phyloP scores from a whole-genome alignment of 495 filamentous ascomycete genomes.

The Xylaria sp. region DNA sequence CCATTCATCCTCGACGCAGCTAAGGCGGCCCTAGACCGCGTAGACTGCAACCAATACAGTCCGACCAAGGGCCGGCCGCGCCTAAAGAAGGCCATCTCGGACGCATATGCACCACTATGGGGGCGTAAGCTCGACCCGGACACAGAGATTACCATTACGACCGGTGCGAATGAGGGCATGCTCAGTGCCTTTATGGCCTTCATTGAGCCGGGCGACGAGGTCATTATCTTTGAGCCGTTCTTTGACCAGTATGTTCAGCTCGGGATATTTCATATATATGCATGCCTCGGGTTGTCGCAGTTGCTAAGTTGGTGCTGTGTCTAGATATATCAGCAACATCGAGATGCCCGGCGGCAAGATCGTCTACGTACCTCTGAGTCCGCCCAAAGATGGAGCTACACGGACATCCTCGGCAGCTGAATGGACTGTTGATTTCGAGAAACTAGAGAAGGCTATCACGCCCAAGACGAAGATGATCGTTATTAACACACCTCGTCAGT shows the following conservation, averaged over 20 bases:
- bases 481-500: slow-evolving; percentile 67
- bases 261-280: neutral
- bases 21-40: slow-evolving; percentile 84
- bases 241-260: slow-evolving; percentile 83
- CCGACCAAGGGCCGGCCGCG: slow-evolving; percentile 92
- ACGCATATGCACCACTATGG: slow-evolving; percentile 88
- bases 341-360: slow-evolving; percentile 96
- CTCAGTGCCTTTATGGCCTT: slow-evolving; percentile 97
- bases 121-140: slow-evolving; percentile 81
- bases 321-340: slow-evolving; percentile 91
- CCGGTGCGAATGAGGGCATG: slow-evolving; percentile 98
- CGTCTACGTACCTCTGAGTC: slow-evolving; percentile 90
- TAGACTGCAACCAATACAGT: slow-evolving; percentile 98
- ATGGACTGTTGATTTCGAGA: slow-evolving; percentile 84
- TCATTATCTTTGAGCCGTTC: slow-evolving; percentile 98
- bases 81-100: slow-evolving; percentile 87
- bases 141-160: slow-evolving; percentile 92
- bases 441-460: slow-evolving; percentile 85
- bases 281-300: slow-evolving; percentile 1
- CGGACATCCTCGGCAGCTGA: slow-evolving; percentile 83
- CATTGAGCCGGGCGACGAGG: slow-evolving; percentile 91
- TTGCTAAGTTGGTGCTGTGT: slow-evolving; percentile 10
- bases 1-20: slow-evolving; percentile 90
- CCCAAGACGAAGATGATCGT: slow-evolving; percentile 94
- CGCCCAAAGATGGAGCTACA: slow-evolving; percentile 81